A percentile compares a stretch with the other conserved stretches of the same genome.
phyloP scores from a whole-genome alignment of 1,139 yeast genomes.

The Pichia sp. region DNA sequence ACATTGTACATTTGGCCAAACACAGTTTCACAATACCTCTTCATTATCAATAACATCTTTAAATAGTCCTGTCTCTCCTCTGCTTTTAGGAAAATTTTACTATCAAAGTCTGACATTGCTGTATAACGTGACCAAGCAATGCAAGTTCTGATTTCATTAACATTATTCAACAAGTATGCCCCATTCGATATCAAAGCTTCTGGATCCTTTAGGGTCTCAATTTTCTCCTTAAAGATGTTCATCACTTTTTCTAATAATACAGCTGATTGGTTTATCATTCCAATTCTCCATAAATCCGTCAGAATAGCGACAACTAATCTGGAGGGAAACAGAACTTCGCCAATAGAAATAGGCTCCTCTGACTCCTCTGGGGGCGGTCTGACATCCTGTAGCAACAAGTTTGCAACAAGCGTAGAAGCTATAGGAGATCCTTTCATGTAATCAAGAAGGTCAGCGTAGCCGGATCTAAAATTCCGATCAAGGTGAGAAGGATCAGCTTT shows the following conservation, averaged over 20 bases:
- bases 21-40: slow-evolving; percentile 88
- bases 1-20: slow-evolving; percentile 91
- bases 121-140: slow-evolving; percentile 77
- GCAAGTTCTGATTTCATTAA: slow-evolving; percentile 89
- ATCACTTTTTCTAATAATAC: slow-evolving; percentile 84
- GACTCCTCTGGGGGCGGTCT: slow-evolving; percentile 78
- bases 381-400: slow-evolving; percentile 76
- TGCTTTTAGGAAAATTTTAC: slow-evolving; percentile 64
- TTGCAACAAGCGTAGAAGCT: slow-evolving; percentile 76
- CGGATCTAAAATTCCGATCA: slow-evolving; percentile 12
- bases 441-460: slow-evolving; percentile 52
- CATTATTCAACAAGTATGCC: slow-evolving; percentile 95
- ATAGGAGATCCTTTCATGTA: slow-evolving; percentile 72
- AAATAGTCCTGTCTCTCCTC: slow-evolving; percentile 83
- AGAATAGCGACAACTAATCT: slow-evolving; percentile 84
- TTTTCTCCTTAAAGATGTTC: slow-evolving; percentile 77
- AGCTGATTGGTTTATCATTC: slow-evolving; percentile 87
- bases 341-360: slow-evolving; percentile 72
- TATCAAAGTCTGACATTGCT: slow-evolving; percentile 68
- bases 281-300: slow-evolving; percentile 97
- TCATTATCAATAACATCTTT: slow-evolving; percentile 82
- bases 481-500: slow-evolving; percentile 2
- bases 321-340: slow-evolving; percentile 93
- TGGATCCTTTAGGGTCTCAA: slow-evolving; percentile 56
- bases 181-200: slow-evolving; percentile 88